These are phyloP conservation scores for Elasticomyces elasticus DNA, from an alignment of 495 filamentous ascomycete genomes.

Conservation along the genomic window DNA sequence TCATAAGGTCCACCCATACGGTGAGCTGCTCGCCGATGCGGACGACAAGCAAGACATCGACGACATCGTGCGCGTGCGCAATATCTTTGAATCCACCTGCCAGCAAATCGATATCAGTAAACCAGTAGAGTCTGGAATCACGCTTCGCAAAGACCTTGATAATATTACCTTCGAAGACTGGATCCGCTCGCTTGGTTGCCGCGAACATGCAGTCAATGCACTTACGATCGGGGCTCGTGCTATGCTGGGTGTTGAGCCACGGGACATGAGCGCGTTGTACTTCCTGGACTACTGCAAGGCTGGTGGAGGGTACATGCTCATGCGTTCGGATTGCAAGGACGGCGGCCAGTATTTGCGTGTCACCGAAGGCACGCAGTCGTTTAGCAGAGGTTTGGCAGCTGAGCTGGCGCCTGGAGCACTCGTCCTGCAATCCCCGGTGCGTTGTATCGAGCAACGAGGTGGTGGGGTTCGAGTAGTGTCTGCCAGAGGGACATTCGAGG, in stretches of 20 bases:
- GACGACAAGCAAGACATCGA: conserved; percentile 8
- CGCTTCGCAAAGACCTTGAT: conserved; percentile 9
- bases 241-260: conserved; percentile 38
- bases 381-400: conserved; percentile 17
- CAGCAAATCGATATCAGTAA: conserved; percentile 14
- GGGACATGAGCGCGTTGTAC: conserved; percentile 37
- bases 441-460: conserved; percentile 5
- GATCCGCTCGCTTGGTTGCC: conserved; percentile 8
- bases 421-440: conserved; percentile 13
- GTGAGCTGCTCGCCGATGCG: conserved; percentile 4
- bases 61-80: conserved; percentile 10
- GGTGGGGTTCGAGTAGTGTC: conserved; percentile 5
- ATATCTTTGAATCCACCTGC: conserved; percentile 14
- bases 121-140: conserved; percentile 3
- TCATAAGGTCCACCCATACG: conserved; percentile 12
- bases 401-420: conserved; percentile 10
- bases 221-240: conserved; percentile 34
- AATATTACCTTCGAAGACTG: conserved; percentile 13
- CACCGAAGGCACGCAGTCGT: conserved; percentile 16
- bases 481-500: conserved; percentile 5
- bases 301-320: conserved; percentile 35
- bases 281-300: conserved; percentile 43
- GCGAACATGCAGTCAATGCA: conserved; percentile 21
- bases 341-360: conserved; percentile 39
- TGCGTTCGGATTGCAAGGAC: conserved; percentile 34